Conservation (phyloP, 2,329 filamentous ascomycete species). For the Acrodontium crateriforme region DNA sequence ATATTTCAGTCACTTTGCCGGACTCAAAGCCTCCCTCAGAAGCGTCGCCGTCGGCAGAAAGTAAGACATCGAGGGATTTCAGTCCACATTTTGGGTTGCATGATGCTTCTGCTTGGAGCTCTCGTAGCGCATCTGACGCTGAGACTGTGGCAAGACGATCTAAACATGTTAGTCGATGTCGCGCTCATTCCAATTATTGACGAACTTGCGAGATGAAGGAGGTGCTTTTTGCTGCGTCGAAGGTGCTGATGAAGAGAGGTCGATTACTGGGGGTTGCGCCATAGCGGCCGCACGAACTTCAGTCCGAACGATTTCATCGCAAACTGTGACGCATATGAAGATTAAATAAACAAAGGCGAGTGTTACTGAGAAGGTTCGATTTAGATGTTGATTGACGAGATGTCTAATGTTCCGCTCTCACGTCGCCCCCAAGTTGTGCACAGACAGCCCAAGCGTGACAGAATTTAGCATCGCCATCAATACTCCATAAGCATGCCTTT, state of each 20-base stretch:
- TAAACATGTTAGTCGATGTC: constrained; percentile 21
- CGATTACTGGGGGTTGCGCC: constrained; percentile 3
- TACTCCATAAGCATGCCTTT: too few relatives aligned
- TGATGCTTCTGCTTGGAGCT: constrained; percentile 38
- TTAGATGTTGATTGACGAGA: too few relatives aligned
- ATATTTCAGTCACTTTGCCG: constrained; percentile 73
- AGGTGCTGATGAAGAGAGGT: constrained; percentile 3
- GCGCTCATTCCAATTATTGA: not conserved
- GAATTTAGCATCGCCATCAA: too few relatives aligned
- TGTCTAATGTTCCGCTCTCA: too few relatives aligned
- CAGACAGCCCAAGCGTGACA: too few relatives aligned
- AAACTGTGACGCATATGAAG: too few relatives aligned
- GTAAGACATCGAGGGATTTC: constrained; percentile 31
- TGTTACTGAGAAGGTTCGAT: too few relatives aligned
- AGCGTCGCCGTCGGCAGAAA: constrained; percentile 16
- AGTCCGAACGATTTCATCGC: too few relatives aligned
- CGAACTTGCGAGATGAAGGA: constrained; percentile 25
- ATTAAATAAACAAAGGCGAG: too few relatives aligned
- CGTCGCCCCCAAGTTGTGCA: too few relatives aligned
- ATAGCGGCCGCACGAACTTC: too few relatives aligned
- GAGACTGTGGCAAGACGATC: constrained; percentile 67
- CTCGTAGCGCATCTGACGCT: constrained; percentile 56
- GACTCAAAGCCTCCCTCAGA: constrained; percentile 47
- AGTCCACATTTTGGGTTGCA: constrained; percentile 37
- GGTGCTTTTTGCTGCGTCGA: constrained; percentile 12